phyloP scores from a whole-genome alignment of 2,329 filamentous ascomycete genomes.

The Fusarium sp. region DNA sequence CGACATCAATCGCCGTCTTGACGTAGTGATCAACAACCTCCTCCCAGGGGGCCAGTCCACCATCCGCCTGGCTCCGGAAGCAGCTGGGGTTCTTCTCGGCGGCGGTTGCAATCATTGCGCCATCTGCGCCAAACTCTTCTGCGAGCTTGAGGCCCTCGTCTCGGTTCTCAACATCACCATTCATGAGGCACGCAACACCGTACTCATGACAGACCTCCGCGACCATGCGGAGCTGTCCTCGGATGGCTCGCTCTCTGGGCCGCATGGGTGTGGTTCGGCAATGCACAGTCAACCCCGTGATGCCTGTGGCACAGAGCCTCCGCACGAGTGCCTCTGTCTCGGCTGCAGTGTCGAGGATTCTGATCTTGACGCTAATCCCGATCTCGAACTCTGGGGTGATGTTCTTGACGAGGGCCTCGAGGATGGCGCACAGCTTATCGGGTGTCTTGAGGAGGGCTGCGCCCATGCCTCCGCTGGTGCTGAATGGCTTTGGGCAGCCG shows the following conservation, averaged over 20 bases:
- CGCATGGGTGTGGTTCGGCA: constrained; percentile 98
- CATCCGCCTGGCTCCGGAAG: constrained; percentile 77
- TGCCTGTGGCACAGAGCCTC: constrained; percentile 85
- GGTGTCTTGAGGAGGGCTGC: constrained; percentile 89
- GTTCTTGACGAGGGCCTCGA: constrained; percentile 83
- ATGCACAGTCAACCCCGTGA: constrained; percentile 92
- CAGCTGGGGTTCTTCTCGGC: constrained; percentile 93
- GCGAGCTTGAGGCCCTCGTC: constrained; percentile 80
- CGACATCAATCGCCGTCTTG: constrained; percentile 76
- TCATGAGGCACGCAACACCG: constrained; percentile 94
- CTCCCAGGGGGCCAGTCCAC: constrained; percentile 79
- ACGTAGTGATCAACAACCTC: constrained; percentile 84
- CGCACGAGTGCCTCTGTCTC: constrained; percentile 83
- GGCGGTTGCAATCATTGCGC: constrained; percentile 95
- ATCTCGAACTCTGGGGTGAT: constrained; percentile 84
- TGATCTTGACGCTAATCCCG: constrained; percentile 97
- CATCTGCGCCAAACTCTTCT: constrained; percentile 85
- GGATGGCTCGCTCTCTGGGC: constrained; percentile 86
- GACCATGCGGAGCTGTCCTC: constrained; percentile 88
- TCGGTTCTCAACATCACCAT: constrained; percentile 86
- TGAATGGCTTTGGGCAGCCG: constrained; percentile 98
- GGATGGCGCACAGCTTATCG: constrained; percentile 84
- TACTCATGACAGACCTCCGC: constrained; percentile 82
- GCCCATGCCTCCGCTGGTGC: constrained; percentile 93
- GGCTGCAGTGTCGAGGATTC: constrained; percentile 81